Base-by-base conservation (phyloP, 1,139 yeast genomes). In the Spathaspora sp. region DNA sequence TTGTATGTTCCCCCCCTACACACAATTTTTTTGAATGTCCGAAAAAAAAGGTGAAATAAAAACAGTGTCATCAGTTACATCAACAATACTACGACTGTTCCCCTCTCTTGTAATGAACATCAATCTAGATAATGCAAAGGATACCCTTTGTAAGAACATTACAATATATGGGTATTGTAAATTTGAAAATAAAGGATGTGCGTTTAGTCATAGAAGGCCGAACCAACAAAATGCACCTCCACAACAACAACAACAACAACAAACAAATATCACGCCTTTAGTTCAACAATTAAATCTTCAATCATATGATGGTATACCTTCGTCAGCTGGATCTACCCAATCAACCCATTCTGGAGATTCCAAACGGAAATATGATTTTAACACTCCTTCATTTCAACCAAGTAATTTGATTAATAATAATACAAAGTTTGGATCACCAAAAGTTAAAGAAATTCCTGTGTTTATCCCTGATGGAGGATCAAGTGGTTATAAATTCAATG, bases 141-240 rank as follows among this genome's bases (percentile, higher is more conserved):
- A 85, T 55, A 85, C 89, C 36, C 90, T 87, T 49, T 89, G 97
- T 67, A 79, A 93, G 63, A 89, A 89, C 61, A 84, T 89, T 48
- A 80, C 85, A 44, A 88, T 89, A 42, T 90, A 89, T 67, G 97
- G 97, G 8, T 89, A 80, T 58, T 90, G 97, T 72, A 89, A 89
- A 64, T 89, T 80, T 67, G 93, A 88, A 56, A 87, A 87, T 56
- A 89, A 89, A 59, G 96, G 97, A 16, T 89, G 97, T 63, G 87
- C 86, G 2, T 89, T 89, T 62, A 82, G 81, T 46, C 97, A 89
- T 58, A 81, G 79, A 42, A 50, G 40, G 24, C 47, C 36, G 66
- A 57, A 57, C 55, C 50, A 60, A 18, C 52, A 37, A 24, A 49
- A 53, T 27, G 43, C 45, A 24, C 41, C 38, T n/a, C 43, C 43